These are phyloP conservation scores for Ophiostoma australiae DNA, from an alignment of 2,329 filamentous ascomycete genomes.

Conservation along the genomic window DNA sequence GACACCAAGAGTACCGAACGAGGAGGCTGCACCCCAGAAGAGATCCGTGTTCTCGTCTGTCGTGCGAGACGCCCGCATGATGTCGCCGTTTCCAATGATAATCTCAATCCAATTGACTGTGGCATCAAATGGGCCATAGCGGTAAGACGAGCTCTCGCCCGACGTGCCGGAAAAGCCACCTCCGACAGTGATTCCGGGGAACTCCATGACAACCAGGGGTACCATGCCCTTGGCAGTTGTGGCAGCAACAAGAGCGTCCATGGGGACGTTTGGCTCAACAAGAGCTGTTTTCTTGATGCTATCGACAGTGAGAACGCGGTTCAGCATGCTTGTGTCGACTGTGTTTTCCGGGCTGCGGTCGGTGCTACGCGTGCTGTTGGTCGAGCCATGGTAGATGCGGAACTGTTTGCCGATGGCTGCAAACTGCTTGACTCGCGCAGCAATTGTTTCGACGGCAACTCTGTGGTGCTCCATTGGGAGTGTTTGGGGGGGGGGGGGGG, in stretches of 20 bases:
- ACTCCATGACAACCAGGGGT: conserved; percentile 65
- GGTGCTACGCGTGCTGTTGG: conserved; percentile 65
- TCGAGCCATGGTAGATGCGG: conserved; percentile 70
- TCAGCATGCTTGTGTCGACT: conserved; percentile 62
- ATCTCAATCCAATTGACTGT: conserved; percentile 60
- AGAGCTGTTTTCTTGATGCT: conserved; percentile 47
- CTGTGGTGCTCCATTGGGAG: conserved; percentile 4
- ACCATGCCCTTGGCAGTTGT: conserved; percentile 53
- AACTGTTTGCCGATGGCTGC: conserved; percentile 50
- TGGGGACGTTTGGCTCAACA: conserved; percentile 65
- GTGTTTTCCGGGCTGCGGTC: conserved; percentile 48
- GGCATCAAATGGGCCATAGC: conserved; percentile 60
- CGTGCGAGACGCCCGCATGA: conserved; percentile 44
- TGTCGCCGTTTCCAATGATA: conserved; percentile 54
- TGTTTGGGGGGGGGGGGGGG: not conserved
- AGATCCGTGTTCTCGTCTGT: conserved; percentile 45
- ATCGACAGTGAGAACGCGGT: conserved; percentile 60
- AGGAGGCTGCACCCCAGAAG: conserved; percentile 55
- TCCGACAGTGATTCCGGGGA: conserved; percentile 64
- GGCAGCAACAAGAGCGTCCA: conserved; percentile 58
- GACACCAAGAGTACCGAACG: conserved; percentile 58
- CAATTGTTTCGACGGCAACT: not conserved
- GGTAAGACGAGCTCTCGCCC: conserved; percentile 63
- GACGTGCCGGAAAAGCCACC: conserved; percentile 63
- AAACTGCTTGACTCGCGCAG: conserved; percentile 40